phyloP scores from a whole-genome alignment of 23 red algal genomes.

The Agarophyton chilense region DNA sequence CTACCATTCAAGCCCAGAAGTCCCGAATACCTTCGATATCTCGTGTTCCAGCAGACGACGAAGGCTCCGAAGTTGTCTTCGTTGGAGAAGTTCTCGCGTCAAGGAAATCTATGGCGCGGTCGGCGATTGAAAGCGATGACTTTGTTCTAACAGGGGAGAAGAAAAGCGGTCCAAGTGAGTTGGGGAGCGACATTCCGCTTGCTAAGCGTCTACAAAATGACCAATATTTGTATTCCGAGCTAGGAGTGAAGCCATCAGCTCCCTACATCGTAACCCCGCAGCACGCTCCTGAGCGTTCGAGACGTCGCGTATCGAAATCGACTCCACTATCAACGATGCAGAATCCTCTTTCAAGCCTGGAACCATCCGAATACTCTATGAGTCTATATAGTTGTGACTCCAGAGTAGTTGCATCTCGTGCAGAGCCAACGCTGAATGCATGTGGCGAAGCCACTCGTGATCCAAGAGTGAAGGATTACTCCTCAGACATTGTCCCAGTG shows the following conservation, averaged over 20 bases:
- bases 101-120: neutral
- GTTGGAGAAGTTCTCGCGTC: neutral
- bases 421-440: neutral
- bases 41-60: neutral
- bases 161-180: too few species aligned
- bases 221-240: neutral
- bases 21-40: neutral
- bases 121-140: neutral
- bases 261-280: neutral
- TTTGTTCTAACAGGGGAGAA: neutral
- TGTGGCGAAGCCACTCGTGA: too few species aligned
- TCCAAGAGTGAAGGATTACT: neutral
- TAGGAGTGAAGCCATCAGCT: neutral
- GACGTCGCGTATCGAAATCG: neutral
- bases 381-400: slow-evolving; percentile 11
- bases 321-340: neutral
- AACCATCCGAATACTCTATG: slow-evolving; percentile 1
- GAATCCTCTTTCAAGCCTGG: neutral
- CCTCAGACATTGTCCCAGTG: neutral
- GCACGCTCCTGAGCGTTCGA: slow-evolving; percentile 14
- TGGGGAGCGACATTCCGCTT: neutral
- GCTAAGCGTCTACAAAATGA: neutral
- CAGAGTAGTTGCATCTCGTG: neutral
- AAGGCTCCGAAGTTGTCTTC: neutral
- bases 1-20: neutral